Conservation (phyloP, 2,329 filamentous ascomycete genomes). For the Colletotrichum eremochloae region DNA sequence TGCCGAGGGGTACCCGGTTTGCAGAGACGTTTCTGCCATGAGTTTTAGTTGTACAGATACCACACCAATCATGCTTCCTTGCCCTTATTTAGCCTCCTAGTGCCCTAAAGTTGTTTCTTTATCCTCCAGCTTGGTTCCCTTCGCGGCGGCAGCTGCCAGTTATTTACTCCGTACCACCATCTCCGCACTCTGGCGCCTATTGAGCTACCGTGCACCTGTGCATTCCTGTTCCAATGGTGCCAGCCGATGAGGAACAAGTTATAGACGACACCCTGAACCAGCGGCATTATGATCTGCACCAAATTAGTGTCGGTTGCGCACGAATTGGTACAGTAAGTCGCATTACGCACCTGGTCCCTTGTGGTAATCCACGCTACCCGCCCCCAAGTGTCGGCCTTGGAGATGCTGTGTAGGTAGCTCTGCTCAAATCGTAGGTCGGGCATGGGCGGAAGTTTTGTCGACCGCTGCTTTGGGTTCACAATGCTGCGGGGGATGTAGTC, state of each 20-base stretch:
- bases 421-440: constrained; percentile 97
- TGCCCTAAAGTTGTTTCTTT: constrained; percentile 26
- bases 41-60: constrained; percentile 42
- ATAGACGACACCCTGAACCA: constrained; percentile 91
- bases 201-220: constrained; percentile 81
- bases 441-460: constrained; percentile 70
- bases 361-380: constrained; percentile 86
- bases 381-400: constrained; percentile 82
- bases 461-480: constrained; percentile 65
- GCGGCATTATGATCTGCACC: constrained; percentile 81
- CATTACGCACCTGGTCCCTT: constrained; percentile 81
- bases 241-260: constrained; percentile 88
- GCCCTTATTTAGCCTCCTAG: background rate
- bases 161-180: constrained; percentile 97
- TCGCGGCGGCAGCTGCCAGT: constrained; percentile 78
- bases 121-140: constrained; percentile 41
- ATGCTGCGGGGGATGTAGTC: constrained; percentile 79
- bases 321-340: background rate
- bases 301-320: constrained; percentile 4
- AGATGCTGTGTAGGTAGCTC: constrained; percentile 94
- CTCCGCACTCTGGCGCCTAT: constrained; percentile 82
- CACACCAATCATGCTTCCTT: constrained; percentile 28
- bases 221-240: constrained; percentile 88
- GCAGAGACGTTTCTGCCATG: constrained; percentile 35
- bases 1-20: constrained; percentile 26